A percentile compares a stretch with the other conserved stretches of the same genome.
phyloP scores from a whole-genome alignment of 2,329 filamentous ascomycete genomes.

The Cercospora beticola region DNA sequence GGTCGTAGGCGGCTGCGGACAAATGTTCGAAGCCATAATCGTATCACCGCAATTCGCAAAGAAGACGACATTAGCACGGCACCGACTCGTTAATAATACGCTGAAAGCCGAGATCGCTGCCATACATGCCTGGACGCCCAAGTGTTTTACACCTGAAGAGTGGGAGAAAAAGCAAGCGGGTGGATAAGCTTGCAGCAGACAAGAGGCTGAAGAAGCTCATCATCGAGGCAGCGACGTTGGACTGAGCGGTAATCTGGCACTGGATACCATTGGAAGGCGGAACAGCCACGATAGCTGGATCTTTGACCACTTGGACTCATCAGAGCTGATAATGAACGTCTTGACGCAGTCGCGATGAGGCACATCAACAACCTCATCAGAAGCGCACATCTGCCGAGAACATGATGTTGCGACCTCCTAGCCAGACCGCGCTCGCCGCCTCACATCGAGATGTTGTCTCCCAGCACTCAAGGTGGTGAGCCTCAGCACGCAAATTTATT shows the following conservation, averaged over 20 bases:
- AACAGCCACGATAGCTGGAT: not conserved
- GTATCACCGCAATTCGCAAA: slow-evolving; percentile 55
- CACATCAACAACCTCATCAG: not conserved
- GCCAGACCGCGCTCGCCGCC: too few species aligned
- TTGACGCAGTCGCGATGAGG: too few species aligned
- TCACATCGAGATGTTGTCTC: too few species aligned
- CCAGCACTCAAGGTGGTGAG: not conserved
- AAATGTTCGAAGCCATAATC: slow-evolving; percentile 69
- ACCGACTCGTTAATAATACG: slow-evolving; percentile 79
- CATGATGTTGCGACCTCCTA: not conserved
- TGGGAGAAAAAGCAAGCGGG: slow-evolving; percentile 66
- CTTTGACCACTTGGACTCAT: too few species aligned
- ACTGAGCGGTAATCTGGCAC: not conserved
- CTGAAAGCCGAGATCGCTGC: slow-evolving; percentile 84
- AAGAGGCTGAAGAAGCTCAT: not conserved
- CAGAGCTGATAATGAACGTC: too few species aligned
- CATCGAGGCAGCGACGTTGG: not conserved
- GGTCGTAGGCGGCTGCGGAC: slow-evolving; percentile 63
- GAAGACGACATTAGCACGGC: slow-evolving; percentile 72
- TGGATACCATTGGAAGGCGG: not conserved
- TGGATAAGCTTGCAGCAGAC: slow-evolving; percentile 5
- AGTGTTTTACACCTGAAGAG: slow-evolving; percentile 88
- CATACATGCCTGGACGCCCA: slow-evolving; percentile 94
- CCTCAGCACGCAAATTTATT: not conserved
- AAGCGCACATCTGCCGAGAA: not conserved